Evolutionary conservation across 176 grass and related monocot species (phyloP), one percentile per base, ranked within the genome.

Genomic region (Ensete ventricosum): DNA sequence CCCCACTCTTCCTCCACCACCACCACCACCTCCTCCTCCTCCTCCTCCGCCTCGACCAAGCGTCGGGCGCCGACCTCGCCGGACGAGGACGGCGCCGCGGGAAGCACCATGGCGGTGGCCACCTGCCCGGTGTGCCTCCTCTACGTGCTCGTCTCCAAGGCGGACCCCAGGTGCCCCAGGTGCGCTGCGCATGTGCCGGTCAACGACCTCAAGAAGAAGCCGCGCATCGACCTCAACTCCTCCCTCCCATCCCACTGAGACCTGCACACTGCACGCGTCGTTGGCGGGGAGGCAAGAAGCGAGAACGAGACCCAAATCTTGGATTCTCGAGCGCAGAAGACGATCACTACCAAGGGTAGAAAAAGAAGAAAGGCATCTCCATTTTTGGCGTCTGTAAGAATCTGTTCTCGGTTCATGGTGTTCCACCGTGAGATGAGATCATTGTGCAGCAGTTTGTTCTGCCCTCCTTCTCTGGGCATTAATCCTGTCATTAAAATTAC

Each of bases 131-230:
- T 82, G 52, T 99, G 96, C 85, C 88, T 95, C 76, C 81, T 99
- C 13, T 99, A 95, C 85, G 96, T 99, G 77, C 83, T 99, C 78
- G 90, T 99, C 79, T 85, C 90, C 13, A 88, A 88, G 64, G 82
- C 78, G 48, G 89, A 99, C 55, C 96, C 96, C 0, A 76, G 88
- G 71, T 99, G 96, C 79, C 96, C 96, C 11, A 82, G 84, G 34
- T 99, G 96, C 76, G 88, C 87, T 72, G 85, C 84, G 9, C 86
- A 84, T 55, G 91, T 94, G 43, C 82, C 91, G 11, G 69, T 81
- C 9, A 69, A 83, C 7, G 73, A 82, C 0, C 64, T 80, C 65
- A 55, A 17, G 5, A 74, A 74, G 72, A 99, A 89, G 87, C 86
- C 88, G 0, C 67, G 86, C 55, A 87, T 95, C 73, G 89, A 94